phyloP scores from a whole-genome alignment of 78 protist genomes.

The Salpingoeca rosetta region DNA sequence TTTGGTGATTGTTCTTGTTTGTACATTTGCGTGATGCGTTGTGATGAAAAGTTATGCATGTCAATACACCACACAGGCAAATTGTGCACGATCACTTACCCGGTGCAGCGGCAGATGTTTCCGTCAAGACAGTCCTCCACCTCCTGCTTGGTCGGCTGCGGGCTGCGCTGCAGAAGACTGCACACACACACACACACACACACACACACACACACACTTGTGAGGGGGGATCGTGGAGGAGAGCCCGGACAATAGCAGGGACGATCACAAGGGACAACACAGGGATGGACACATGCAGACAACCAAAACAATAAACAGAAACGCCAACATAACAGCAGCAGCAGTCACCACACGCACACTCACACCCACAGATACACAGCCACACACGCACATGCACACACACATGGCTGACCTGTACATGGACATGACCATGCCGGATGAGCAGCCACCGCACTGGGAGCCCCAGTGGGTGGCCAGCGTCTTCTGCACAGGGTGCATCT shows the following conservation, averaged over 20 bases:
- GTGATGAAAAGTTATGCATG: no score
- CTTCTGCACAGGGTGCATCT: conserved; percentile 39
- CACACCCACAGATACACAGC: background rate
- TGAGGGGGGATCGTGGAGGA: no score
- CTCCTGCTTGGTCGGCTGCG: conserved; percentile 4
- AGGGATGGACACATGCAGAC: background rate
- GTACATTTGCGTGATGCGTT: no score
- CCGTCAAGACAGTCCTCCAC: conserved; percentile 46
- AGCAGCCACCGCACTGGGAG: conserved; percentile 92
- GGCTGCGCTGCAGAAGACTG: background rate
- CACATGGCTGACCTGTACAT: no score
- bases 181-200: background rate
- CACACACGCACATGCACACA: conserved; percentile 32
- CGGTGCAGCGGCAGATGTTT: conserved; percentile 95
- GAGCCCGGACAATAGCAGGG: no score
- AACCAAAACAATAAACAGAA: no score
- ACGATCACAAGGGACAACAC: no score
- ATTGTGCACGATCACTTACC: conserved; percentile 13
- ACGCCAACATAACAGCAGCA: no score
- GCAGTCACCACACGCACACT: no score
- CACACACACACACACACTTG: no score
- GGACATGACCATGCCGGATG: conserved; percentile 77
- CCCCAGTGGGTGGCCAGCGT: conserved; percentile 43
- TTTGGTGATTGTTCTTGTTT: no score
- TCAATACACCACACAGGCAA: no score